phyloP scores from a whole-genome alignment of 2,329 filamentous ascomycete genomes.

The Neocatenulostroma microsporum region DNA sequence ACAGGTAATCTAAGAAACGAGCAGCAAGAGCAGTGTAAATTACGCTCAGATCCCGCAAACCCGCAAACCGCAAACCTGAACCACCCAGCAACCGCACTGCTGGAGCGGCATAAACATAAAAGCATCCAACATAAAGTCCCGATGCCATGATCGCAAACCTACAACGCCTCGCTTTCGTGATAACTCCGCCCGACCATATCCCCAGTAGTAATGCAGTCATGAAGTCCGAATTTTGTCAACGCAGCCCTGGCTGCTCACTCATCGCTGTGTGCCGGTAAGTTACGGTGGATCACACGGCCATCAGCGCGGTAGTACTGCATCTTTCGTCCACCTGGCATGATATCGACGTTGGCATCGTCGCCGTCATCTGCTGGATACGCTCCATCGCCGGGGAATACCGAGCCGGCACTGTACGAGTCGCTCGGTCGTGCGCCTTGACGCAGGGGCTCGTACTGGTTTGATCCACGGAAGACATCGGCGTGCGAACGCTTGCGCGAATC shows the following conservation, averaged over 20 bases:
- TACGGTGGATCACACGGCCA: conserved; percentile 28
- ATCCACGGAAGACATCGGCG: conserved; percentile 35
- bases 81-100: no score
- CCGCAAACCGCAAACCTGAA: background rate
- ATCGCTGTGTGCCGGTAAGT: conserved; percentile 16
- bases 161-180: conserved; percentile 16
- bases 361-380: conserved; percentile 18
- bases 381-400: conserved; percentile 15
- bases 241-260: conserved; percentile 1
- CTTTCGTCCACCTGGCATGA: conserved; percentile 30
- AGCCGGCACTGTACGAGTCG: no score
- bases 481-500: conserved; percentile 40
- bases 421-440: conserved; percentile 37
- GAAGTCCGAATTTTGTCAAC: no score
- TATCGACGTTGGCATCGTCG: conserved; percentile 16
- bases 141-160: conserved; percentile 14
- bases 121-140: no score
- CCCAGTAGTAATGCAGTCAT: no score
- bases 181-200: conserved; percentile 8
- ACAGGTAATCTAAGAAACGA: no score
- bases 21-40: no score
- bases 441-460: conserved; percentile 37
- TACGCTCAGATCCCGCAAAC: conserved; percentile 1
- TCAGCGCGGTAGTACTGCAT: conserved; percentile 44
- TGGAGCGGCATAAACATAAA: background rate